These are phyloP conservation scores for Fusarium mexicanum DNA, from an alignment of 2,329 filamentous ascomycete species.

Conservation along the genomic window DNA sequence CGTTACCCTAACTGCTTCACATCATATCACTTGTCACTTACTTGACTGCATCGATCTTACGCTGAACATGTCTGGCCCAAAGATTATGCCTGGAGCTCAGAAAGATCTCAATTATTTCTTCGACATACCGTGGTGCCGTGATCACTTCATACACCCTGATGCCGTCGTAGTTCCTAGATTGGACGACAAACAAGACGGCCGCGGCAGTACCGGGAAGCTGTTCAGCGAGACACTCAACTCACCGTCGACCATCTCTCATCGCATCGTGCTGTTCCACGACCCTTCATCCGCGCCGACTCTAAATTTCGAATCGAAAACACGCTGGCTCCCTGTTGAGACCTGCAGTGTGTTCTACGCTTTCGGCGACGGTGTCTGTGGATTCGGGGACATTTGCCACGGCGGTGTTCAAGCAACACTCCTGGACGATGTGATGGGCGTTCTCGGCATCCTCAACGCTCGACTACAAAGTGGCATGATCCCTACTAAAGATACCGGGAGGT, in stretches of 20 bases:
- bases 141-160: background rate
- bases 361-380: background rate
- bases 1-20: background rate
- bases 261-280: background rate
- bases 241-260: background rate
- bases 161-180: fast-evolving
- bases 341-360: background rate
- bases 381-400: background rate
- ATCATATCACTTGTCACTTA: no score
- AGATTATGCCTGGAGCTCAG: background rate
- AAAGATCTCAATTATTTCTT: background rate
- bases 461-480: background rate
- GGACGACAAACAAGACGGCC: background rate
- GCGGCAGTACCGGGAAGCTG: background rate
- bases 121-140: background rate
- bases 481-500: fast-evolving
- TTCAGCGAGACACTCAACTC: background rate
- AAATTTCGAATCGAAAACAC: fast-evolving
- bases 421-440: background rate
- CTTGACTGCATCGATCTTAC: no score
- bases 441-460: background rate
- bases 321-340: background rate
- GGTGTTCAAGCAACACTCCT: background rate
- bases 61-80: background rate
- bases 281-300: background rate